Percentiles rank a stretch among this genome's conserved stretches.
Conservation (phyloP, 441 rosid genomes). For the Isatis lusitanica region DNA sequence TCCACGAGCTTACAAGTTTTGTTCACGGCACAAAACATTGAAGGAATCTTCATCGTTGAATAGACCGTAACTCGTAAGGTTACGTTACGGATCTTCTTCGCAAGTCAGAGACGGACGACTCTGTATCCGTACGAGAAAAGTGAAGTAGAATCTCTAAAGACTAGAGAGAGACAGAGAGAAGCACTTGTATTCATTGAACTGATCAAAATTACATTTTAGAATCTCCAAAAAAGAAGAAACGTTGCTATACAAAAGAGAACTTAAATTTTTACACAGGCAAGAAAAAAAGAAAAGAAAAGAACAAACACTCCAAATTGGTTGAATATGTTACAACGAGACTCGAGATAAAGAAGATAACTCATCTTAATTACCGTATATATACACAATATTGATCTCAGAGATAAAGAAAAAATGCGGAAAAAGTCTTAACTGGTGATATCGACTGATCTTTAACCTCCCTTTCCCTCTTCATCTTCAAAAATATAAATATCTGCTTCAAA, state of each 20-base stretch:
- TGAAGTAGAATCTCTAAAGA: neutral
- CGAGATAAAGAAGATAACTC: neutral
- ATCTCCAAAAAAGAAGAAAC: neutral
- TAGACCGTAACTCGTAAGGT: neutral
- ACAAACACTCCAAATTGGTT: conserved; percentile 6
- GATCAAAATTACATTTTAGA: neutral
- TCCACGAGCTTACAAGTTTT: neutral
- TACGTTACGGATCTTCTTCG: neutral
- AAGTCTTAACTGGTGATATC: neutral
- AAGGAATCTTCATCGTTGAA: conserved; percentile 4
- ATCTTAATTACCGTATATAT: neutral
- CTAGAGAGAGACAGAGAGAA: neutral
- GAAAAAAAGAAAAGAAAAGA: neutral
- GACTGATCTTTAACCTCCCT: neutral
- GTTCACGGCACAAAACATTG: neutral
- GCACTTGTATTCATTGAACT: neutral
- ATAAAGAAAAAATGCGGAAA: neutral
- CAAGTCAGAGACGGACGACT: neutral
- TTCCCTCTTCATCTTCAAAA: conserved; percentile 16
- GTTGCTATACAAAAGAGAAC: neutral
- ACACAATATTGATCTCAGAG: conserved; percentile 1
- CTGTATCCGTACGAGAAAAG: neutral
- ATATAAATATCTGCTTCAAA: conserved; percentile 20
- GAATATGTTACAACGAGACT: conserved; percentile 15
- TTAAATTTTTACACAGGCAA: neutral